Conservation (phyloP, 2,329 filamentous ascomycete genomes). For the Pyrenophora graminea region DNA sequence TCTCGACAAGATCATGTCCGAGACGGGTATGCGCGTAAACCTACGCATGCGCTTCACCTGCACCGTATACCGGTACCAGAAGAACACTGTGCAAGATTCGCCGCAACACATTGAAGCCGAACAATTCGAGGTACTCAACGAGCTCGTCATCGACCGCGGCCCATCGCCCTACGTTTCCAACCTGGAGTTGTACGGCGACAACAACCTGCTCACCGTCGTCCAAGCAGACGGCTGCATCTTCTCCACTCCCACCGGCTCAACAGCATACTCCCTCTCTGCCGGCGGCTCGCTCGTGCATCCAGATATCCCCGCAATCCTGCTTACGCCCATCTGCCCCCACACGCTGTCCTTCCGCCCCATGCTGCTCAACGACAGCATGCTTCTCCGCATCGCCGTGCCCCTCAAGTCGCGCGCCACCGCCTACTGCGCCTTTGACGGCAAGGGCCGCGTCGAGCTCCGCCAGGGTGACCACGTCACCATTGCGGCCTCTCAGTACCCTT, state of each 20-base stretch:
- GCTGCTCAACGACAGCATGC: conserved; percentile 94
- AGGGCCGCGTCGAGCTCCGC: conserved; percentile 88
- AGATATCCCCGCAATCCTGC: conserved; percentile 92
- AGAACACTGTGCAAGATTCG: conserved; percentile 52
- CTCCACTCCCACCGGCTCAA: conserved; percentile 86
- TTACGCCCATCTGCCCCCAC: conserved; percentile 97
- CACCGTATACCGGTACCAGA: conserved; percentile 79
- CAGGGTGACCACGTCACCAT: conserved; percentile 97
- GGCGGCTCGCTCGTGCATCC: conserved; percentile 95
- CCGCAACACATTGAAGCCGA: conserved; percentile 79
- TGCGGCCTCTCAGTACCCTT: conserved; percentile 92
- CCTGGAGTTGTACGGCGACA: conserved; percentile 92
- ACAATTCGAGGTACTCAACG: conserved; percentile 97
- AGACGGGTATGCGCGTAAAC: conserved; percentile 94
- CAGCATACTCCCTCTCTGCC: conserved; percentile 93
- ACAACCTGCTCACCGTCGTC: conserved; percentile 91
- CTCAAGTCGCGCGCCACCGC: conserved; percentile 85
- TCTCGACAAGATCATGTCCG: conserved; percentile 87
- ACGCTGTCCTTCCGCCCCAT: conserved; percentile 96
- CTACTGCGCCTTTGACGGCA: conserved; percentile 97
- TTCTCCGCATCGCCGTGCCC: conserved; percentile 86
- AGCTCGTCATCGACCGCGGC: conserved; percentile 96
- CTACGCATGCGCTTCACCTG: conserved; percentile 98
- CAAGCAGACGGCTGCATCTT: conserved; percentile 98
- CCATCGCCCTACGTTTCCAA: conserved; percentile 97